Percentiles rank a stretch among this genome's conserved stretches.
Evolutionary conservation across 768 basidiomycete species (phyloP).

Genomic region (Pluteus cervinus): DNA sequence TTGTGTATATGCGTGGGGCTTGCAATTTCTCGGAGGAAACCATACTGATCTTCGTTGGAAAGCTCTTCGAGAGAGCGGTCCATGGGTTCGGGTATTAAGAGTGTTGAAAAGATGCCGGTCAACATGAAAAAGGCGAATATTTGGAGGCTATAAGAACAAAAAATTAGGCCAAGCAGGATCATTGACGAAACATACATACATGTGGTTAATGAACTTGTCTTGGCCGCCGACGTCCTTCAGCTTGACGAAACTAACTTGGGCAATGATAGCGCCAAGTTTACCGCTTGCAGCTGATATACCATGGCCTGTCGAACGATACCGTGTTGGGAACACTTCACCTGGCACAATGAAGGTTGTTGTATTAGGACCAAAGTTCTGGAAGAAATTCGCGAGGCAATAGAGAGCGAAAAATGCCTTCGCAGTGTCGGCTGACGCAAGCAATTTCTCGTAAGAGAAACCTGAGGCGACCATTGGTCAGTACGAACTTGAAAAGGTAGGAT

Average conservation of each 20-base stretch:
- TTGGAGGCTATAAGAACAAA: conserved; percentile 47
- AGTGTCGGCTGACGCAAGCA: too few relatives aligned
- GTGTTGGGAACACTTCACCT: conserved; percentile 68
- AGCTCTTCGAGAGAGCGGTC: conserved; percentile 59
- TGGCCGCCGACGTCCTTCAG: too few relatives aligned
- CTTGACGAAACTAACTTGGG: conserved; percentile 66
- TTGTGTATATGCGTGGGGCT: too few relatives aligned
- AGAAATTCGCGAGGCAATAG: conserved; percentile 73
- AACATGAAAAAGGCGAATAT: conserved; percentile 86
- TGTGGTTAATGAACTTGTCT: too few relatives aligned
- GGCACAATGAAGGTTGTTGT: too few relatives aligned
- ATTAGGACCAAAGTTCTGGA: conserved; percentile 82
- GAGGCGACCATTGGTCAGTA: background rate
- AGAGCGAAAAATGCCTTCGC: conserved; percentile 68
- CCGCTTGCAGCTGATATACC: conserved; percentile 71
- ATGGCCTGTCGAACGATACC: conserved; percentile 68
- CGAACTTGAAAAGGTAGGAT: background rate
- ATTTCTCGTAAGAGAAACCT: too few relatives aligned
- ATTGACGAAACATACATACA: too few relatives aligned
- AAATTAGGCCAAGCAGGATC: too few relatives aligned
- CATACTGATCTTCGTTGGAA: conserved; percentile 64
- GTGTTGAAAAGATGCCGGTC: conserved; percentile 76
- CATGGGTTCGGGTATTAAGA: conserved; percentile 79
- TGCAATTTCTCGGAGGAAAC: too few relatives aligned
- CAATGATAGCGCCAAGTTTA: conserved; percentile 73